Evolutionary conservation across 768 basidiomycete species (phyloP), one percentile per base, ranked within the genome.

Genomic region (Amanita molliuscula): DNA sequence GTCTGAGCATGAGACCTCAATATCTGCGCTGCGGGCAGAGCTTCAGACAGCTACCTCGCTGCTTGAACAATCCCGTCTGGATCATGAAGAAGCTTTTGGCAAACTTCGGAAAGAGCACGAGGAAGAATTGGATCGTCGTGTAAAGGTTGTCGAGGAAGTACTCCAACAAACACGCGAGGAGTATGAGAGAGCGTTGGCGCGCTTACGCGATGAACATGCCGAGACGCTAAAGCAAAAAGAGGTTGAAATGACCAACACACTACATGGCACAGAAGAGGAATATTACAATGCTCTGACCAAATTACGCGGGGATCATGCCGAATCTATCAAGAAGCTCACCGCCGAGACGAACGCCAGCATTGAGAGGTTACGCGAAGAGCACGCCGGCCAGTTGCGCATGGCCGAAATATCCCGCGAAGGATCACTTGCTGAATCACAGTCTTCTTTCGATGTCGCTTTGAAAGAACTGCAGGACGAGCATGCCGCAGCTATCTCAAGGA

Each of bases 261-360:
- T 88, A 11, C 79, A 79, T 53, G 76, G 73, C 46, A 88, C 84
- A 5, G 84, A 87, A 58, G 87, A 84, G 57, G 83, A 89, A 60
- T 89, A 88, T 58, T 88, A 89, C 61, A 81, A 88, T 51, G 81
- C 80, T 18, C 68, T 92, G 36, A 85, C 81, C 11, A 86, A 85
- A 56, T 75, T 91, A 43, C 84, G 88, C 37, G 69, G 62, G 11
- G 83, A 88, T 59, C 88, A 92, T 56, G 72, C 77, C 3, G 77
- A 81, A 53, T 72, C 77, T 21, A 67, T 91, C 51, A 77, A 77
- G 54, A 77, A 72, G 56, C 76, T 83, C 50, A 70, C 77, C 1
- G 71, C 72, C 4, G 83, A 90, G 50, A 67, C 75, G 16, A 69
- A 78, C 34, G 78, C 77, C 4, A 71, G 70, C 9, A 68, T 91